A percentile compares a stretch with the other conserved stretches of the same genome.
phyloP scores from a whole-genome alignment of 2,329 filamentous ascomycete genomes.

The Aaosphaeria arxii region DNA sequence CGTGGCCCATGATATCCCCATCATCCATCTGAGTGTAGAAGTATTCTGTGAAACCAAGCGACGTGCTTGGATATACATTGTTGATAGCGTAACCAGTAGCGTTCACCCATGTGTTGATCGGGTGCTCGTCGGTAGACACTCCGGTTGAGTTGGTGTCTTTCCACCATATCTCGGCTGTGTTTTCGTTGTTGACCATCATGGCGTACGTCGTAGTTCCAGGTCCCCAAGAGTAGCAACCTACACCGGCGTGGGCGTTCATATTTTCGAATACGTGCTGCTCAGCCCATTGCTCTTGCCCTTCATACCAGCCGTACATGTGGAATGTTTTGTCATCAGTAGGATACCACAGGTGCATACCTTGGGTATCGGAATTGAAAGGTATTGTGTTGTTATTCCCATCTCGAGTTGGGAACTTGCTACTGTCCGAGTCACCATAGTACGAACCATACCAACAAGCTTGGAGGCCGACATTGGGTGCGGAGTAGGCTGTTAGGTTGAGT shows the following conservation, averaged over 20 bases:
- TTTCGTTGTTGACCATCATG: conserved; percentile 41
- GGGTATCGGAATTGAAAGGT: conserved; percentile 21
- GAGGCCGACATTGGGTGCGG: conserved; percentile 84
- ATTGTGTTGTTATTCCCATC: conserved; percentile 21
- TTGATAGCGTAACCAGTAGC: conserved; percentile 25
- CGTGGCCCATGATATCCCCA: conserved; percentile 37
- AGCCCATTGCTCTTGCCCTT: conserved; percentile 36
- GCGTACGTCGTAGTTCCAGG: conserved; percentile 39
- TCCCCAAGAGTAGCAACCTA: conserved; percentile 45
- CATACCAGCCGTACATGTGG: conserved; percentile 41
- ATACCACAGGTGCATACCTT: conserved; percentile 47
- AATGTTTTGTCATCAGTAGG: conserved; percentile 40
- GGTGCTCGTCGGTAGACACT: conserved; percentile 28
- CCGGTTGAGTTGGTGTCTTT: conserved; percentile 40
- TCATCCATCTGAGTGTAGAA: conserved; percentile 42
- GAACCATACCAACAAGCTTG: conserved; percentile 83
- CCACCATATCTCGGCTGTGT: conserved; percentile 43
- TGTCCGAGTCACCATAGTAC: conserved; percentile 41
- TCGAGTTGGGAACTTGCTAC: conserved; percentile 35
- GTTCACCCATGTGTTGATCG: conserved; percentile 40
- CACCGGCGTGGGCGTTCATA: conserved; percentile 44
- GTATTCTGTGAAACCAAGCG: conserved; percentile 42
- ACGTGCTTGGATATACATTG: conserved; percentile 38
- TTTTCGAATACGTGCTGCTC: conserved; percentile 32
- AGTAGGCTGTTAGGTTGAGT: conserved; percentile 80